Evolutionary conservation across 306 rosid genomes (phyloP).

Genomic region (Canavalia ensiformis): DNA sequence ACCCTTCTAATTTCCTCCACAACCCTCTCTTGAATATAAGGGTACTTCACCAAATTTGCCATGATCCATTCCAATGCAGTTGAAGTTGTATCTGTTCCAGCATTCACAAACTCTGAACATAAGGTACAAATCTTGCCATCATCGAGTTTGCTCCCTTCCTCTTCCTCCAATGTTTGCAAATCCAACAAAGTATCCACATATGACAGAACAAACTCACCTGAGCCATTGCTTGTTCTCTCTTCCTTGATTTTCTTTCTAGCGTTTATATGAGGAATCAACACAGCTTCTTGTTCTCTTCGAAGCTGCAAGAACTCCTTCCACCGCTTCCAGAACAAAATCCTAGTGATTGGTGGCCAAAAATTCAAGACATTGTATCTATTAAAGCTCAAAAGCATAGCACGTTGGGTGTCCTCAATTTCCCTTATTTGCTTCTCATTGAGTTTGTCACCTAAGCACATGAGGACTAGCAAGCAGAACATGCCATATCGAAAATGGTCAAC

Average conservation of each 20-base stretch:
- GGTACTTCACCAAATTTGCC: slow-evolving; percentile 59
- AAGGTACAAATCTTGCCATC: slow-evolving; percentile 51
- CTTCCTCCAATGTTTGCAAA: slow-evolving; percentile 45
- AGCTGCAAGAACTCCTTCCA: slow-evolving; percentile 50
- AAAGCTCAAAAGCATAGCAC: slow-evolving; percentile 42
- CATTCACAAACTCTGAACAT: slow-evolving; percentile 58
- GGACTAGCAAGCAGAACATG: slow-evolving; percentile 51
- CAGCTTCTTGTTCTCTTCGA: slow-evolving; percentile 38
- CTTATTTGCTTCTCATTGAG: slow-evolving; percentile 48
- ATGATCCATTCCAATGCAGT: slow-evolving; percentile 61
- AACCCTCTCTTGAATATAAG: slow-evolving; percentile 49
- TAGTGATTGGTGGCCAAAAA: slow-evolving; percentile 46
- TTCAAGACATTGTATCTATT: slow-evolving; percentile 47
- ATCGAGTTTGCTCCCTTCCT: slow-evolving; percentile 39
- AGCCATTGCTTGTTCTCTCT: slow-evolving; percentile 29
- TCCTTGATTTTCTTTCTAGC: slow-evolving; percentile 53
- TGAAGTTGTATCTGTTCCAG: slow-evolving; percentile 58
- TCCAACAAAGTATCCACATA: slow-evolving; percentile 60
- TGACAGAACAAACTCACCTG: slow-evolving; percentile 39
- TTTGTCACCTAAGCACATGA: slow-evolving; percentile 61
- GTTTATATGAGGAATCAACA: slow-evolving; percentile 48
- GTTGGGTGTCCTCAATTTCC: slow-evolving; percentile 50
- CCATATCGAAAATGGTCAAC: slow-evolving; percentile 52
- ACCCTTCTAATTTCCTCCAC: slow-evolving; percentile 50
- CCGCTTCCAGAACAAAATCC: slow-evolving; percentile 44